These are phyloP conservation scores for Epichloe uncinata DNA, from an alignment of 2,329 filamentous ascomycete genomes.

Conservation along the genomic window DNA sequence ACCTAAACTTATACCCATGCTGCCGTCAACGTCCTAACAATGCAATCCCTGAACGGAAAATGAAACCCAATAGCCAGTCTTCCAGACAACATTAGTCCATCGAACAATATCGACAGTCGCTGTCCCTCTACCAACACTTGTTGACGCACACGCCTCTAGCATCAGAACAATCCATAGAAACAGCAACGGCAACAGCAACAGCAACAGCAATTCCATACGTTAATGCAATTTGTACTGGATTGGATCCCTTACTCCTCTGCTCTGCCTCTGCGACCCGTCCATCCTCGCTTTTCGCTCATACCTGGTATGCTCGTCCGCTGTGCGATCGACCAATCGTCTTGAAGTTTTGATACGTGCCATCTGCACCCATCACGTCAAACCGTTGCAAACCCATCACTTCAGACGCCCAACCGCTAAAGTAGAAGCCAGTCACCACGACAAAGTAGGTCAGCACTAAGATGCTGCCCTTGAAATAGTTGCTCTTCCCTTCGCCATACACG, in stretches of 20 bases:
- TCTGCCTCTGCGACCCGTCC: no score
- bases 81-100: background rate
- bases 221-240: background rate
- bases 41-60: background rate
- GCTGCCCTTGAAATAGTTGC: slow-evolving; percentile 98
- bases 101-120: background rate
- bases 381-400: slow-evolving; percentile 31
- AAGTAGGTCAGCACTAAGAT: slow-evolving; percentile 88
- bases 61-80: background rate
- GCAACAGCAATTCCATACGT: background rate
- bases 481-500: slow-evolving; percentile 97
- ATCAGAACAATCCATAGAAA: background rate
- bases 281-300: background rate
- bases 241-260: background rate
- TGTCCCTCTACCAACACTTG: no score
- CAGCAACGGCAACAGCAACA: background rate
- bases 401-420: slow-evolving; percentile 53
- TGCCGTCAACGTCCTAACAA: slow-evolving; percentile 1
- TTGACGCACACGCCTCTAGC: no score
- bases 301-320: slow-evolving; percentile 16
- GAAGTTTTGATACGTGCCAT: slow-evolving; percentile 37
- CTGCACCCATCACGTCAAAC: slow-evolving; percentile 39
- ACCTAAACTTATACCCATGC: background rate
- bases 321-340: slow-evolving; percentile 39
- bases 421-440: slow-evolving; percentile 86